These are phyloP conservation scores for Aspergillus mulundensis DNA, from an alignment of 495 filamentous ascomycete species.

Conservation along the genomic window DNA sequence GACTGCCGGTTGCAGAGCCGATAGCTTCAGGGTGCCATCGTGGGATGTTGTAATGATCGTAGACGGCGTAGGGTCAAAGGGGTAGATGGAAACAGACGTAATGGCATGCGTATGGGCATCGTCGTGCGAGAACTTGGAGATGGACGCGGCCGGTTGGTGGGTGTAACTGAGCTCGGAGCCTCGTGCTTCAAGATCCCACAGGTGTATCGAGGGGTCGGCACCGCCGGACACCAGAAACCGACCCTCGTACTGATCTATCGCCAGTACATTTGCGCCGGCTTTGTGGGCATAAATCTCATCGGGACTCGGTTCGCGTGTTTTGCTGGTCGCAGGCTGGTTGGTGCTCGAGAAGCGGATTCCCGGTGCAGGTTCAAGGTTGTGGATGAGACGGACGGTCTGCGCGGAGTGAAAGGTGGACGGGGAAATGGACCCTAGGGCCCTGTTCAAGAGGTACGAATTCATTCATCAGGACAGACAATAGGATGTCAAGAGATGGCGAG, in stretches of 20 bases:
- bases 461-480: conserved; percentile 54
- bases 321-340: background rate
- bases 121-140: conserved; percentile 38
- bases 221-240: conserved; percentile 79
- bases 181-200: conserved; percentile 75
- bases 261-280: conserved; percentile 70
- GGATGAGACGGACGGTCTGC: conserved; percentile 57
- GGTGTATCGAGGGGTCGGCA: conserved; percentile 67
- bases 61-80: conserved; percentile 66
- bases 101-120: conserved; percentile 71
- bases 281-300: conserved; percentile 58
- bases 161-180: conserved; percentile 39
- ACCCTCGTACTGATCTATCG: conserved; percentile 73
- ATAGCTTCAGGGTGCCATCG: conserved; percentile 79
- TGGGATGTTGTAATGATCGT: conserved; percentile 81
- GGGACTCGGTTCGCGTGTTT: conserved; percentile 16
- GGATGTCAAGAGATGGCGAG: background rate
- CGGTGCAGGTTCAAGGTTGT: conserved; percentile 57
- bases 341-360: conserved; percentile 62
- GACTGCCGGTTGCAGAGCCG: conserved; percentile 53
- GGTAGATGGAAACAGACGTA: conserved; percentile 82
- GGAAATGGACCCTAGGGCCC: conserved; percentile 60
- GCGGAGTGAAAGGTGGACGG: conserved; percentile 59
- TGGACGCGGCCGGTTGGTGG: conserved; percentile 46
- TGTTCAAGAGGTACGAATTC: conserved; percentile 73